Evolutionary conservation across 2,329 filamentous ascomycete genomes (phyloP).

Genomic region (Emergomyces orientalis): DNA sequence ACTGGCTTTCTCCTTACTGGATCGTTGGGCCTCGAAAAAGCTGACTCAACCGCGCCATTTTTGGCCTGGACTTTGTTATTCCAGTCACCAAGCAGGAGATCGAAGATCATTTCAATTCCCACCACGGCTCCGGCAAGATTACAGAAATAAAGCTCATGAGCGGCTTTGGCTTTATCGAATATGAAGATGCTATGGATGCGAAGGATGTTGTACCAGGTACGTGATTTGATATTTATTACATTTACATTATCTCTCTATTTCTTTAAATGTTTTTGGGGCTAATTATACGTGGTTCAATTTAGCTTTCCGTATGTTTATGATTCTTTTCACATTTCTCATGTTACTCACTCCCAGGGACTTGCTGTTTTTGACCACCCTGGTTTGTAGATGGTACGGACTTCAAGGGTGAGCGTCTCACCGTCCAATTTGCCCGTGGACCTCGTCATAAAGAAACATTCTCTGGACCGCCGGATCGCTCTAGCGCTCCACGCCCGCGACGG

Average conservation of each 20-base stretch:
- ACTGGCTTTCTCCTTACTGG: slow-evolving; percentile 18
- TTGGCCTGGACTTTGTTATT: slow-evolving; percentile 30
- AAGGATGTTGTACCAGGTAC: slow-evolving; percentile 95
- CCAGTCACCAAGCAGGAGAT: slow-evolving; percentile 94
- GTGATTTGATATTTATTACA: slow-evolving; percentile 8
- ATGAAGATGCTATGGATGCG: slow-evolving; percentile 96
- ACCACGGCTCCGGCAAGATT: slow-evolving; percentile 95
- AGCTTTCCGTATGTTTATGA: slow-evolving; percentile 47
- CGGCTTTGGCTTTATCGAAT: slow-evolving; percentile 98
- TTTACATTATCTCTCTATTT: slow-evolving; percentile 19
- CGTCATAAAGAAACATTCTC: slow-evolving; percentile 58
- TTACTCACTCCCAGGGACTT: slow-evolving; percentile 5
- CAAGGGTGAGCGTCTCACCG: slow-evolving; percentile 93
- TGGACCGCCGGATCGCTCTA: slow-evolving; percentile 53
- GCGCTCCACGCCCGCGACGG: slow-evolving; percentile 71
- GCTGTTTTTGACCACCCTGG: slow-evolving; percentile 6
- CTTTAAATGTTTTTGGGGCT: not conserved
- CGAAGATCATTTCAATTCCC: slow-evolving; percentile 82
- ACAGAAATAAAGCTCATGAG: slow-evolving; percentile 99
- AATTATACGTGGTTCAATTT: slow-evolving; percentile 8
- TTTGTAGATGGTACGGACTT: slow-evolving; percentile 84
- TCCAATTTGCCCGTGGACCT: slow-evolving; percentile 92
- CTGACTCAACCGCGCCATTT: slow-evolving; percentile 26
- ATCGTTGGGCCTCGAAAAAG: slow-evolving; percentile 21
- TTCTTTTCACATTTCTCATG: slow-evolving; percentile 14